Base-by-base conservation (phyloP, 2,329 filamentous ascomycete genomes). In the Mycosphaerella arachidis region DNA sequence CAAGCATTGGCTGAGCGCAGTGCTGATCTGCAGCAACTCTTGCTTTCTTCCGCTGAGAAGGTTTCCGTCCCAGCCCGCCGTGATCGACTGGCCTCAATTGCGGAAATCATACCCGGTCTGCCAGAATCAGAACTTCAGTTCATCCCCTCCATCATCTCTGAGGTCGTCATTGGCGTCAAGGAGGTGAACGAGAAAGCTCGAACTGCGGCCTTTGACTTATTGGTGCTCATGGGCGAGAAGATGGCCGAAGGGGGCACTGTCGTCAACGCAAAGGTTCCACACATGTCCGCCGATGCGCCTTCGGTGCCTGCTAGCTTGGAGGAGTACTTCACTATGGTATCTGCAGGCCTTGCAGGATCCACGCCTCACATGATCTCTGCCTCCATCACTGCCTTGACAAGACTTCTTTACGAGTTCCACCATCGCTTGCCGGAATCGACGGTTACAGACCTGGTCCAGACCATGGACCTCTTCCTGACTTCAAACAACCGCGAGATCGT, bases 251-350 rank as follows among this genome's bases (percentile, higher is more conserved):
- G 90, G 4, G 87, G 87, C 40, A 81, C 82, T 53, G 94, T 99
- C 63, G 84, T 93, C 69, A 95, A 96, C 75, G 87, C 85, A 67
- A 91, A 93, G 72, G 89, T 97, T 2, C 84, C 91, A 1, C 87
- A 93, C 73, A 96, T 97, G 91, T 84, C 91, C 3, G 53, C 67
- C 8, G 87, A 95, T 73, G 89, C 92, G 0, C 88, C 90, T 2
- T 80, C 87, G 33, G 92, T 88, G 4, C 81, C 84, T 2, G 93
- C 94, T 20, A 92, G 84, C 46, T 84, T 99, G 40, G 93, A 97
- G 70, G 94, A 97, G 75, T 97, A 92, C 77, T 91, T 97, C 78
- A 97, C 93, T 57, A 99, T 99, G 94, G 90, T 97, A 31, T 96
- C 91, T 66, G 94, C 94, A 53, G 94, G 94, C 77, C 84, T 99